Evolutionary conservation across 169 alveolate genomes (phyloP), one percentile per base, ranked within the genome.

Genomic region (Eimeria brunetti): DNA sequence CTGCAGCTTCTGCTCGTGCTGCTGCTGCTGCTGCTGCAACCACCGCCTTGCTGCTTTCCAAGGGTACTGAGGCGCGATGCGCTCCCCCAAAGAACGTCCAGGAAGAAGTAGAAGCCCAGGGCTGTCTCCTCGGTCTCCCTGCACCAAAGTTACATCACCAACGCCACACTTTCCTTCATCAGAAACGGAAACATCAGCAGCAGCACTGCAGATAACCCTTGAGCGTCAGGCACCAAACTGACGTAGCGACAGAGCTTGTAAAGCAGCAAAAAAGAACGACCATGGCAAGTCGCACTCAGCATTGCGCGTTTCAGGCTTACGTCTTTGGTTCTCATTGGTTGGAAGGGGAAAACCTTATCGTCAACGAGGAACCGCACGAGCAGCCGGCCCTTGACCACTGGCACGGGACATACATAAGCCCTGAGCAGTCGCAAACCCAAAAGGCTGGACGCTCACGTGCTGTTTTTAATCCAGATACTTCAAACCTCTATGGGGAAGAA

Each of bases 371-470:
- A 18, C 51, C 75, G 51, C 71, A 83, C 90, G 75, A 44, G 90
- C 75, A 83, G 90, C 76, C 90, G 75, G 56, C 90, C 90, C 53
- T 51, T 83, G 69, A 83, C 90, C 53, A 83, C 60, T 7, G 71
- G 90, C 3, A 83, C 90, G 30, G 90, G 53, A 76, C 90, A 83
- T 1, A 58, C 75, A 22, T 83, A 58, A 18, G 90, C 90, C 49
- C 90, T 83, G 90, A 12, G 75, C 36, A 30, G 24, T 53, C 51
- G 36, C 71, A 58, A 30, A 51, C 18, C 24, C 90, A 30, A 30
- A 30, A 30, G 11, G 27, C 20, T 73, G 84, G 33, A 41, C 8
- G 53, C 49, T 36, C 27, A 27, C 16, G 51, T 9, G n/a, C 2
- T 36, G 27, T 36, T 7, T 53, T 1, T 3, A 69, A n/a, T 16